Evolutionary conservation across 2,329 filamentous ascomycete genomes (phyloP).

Genomic region (Allantophomopsis lycopodina): DNA sequence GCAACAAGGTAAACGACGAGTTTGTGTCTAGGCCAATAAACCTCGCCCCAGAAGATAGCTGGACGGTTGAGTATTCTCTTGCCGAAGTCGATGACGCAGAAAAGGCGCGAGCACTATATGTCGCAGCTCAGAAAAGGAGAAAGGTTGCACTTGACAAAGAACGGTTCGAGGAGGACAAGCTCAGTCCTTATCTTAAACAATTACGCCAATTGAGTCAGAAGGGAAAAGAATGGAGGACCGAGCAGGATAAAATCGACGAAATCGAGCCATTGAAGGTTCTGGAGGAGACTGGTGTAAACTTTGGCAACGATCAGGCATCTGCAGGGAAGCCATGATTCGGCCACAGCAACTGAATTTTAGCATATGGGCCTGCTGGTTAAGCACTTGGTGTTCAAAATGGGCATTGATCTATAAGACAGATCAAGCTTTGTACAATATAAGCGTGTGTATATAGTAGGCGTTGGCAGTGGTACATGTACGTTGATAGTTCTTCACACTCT

Average conservation of each 20-base stretch:
- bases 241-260: constrained; percentile 37
- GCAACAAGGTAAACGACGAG: constrained; percentile 56
- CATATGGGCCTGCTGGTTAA: no score
- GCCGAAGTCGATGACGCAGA: constrained; percentile 37
- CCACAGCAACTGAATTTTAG: no score
- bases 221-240: constrained; percentile 44
- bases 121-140: constrained; percentile 40
- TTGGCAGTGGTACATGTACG: no score
- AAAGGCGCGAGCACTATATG: constrained; percentile 36
- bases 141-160: constrained; percentile 25
- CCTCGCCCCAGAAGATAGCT: constrained; percentile 32
- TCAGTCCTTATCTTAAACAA: constrained; percentile 11
- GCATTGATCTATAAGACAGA: no score
- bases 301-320: neutral
- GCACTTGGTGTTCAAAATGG: no score
- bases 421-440: no score
- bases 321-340: no score
- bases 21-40: constrained; percentile 46
- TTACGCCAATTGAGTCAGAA: constrained; percentile 32
- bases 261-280: constrained; percentile 31
- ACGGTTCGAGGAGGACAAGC: constrained; percentile 5
- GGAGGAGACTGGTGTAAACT: constrained; percentile 14
- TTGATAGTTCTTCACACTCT: no score
- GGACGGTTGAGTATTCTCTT: constrained; percentile 70
- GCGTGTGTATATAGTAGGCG: no score